phyloP scores from a whole-genome alignment of 2,329 filamentous ascomycete species.

The Dothideomycetes sp. region DNA sequence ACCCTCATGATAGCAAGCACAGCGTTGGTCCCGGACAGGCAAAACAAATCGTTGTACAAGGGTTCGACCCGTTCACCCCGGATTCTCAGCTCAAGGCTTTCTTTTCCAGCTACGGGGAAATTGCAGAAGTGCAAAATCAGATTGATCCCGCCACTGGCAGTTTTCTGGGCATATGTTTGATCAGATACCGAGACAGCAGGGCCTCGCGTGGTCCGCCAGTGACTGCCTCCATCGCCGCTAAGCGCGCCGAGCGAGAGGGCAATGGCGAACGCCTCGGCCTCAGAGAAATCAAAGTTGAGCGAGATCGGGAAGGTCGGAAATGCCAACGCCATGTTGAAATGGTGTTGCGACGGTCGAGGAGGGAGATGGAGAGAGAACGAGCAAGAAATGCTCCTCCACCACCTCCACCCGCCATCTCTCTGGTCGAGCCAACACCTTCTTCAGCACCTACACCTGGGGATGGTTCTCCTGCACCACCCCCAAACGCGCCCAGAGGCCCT shows the following conservation, averaged over 20 bases:
- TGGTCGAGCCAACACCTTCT: slow-evolving; percentile 2
- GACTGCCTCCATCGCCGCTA: slow-evolving; percentile 69
- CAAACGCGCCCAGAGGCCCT: slow-evolving; percentile 78
- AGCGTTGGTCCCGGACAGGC: slow-evolving; percentile 84
- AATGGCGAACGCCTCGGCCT: slow-evolving; percentile 72
- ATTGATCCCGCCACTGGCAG: slow-evolving; percentile 91
- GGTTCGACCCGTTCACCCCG: slow-evolving; percentile 83
- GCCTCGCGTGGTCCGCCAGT: slow-evolving; percentile 43
- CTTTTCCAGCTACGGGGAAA: slow-evolving; percentile 74
- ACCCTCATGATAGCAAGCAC: slow-evolving; percentile 67
- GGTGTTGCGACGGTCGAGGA: slow-evolving; percentile 53
- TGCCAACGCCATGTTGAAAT: slow-evolving; percentile 70
- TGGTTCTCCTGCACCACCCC: slow-evolving; percentile 54
- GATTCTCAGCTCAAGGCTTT: slow-evolving; percentile 66
- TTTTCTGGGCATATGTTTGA: slow-evolving; percentile 85
- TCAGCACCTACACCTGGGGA: slow-evolving; percentile 24
- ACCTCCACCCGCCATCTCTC: slow-evolving; percentile 15
- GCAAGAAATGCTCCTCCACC: slow-evolving; percentile 13
- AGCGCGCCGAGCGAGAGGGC: slow-evolving; percentile 64
- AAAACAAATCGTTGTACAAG: slow-evolving; percentile 83
- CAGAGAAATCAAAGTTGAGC: slow-evolving; percentile 67
- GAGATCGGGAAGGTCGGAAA: slow-evolving; percentile 78
- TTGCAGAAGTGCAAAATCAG: slow-evolving; percentile 84
- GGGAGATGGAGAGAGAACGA: slow-evolving; percentile 40
- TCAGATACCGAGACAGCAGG: slow-evolving; percentile 69